Base-by-base conservation (phyloP, 2,329 filamentous ascomycete genomes). In the Colletotrichum sansevieriae region DNA sequence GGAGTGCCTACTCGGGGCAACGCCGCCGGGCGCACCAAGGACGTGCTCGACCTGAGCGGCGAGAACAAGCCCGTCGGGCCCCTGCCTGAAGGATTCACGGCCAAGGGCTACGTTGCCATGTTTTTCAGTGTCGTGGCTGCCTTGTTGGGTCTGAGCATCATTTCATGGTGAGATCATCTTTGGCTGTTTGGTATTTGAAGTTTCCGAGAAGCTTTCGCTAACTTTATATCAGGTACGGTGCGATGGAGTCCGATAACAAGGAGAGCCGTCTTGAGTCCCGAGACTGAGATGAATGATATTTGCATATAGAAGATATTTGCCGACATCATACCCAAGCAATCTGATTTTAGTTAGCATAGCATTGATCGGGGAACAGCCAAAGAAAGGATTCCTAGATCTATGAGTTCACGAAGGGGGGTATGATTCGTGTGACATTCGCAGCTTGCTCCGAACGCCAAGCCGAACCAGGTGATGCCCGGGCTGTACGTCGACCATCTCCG, bases 1-100 rank as follows among this genome's bases (percentile, higher is more conserved):
- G 78, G 78, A n/a, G 76, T 82, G 0, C 80, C 83, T 2, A 82
- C 77, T 0, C 73, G 74, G 6, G 89, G 89, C 4, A 91, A 91
- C 73, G 89, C 89, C 0, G 89, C 87, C 0, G 89, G 83, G 0
- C 90, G 90, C 67, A 87, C 84, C 0, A 72, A 77, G 2, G 75
- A 90, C 61, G 75, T 84, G 10, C 75, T 88, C 3, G 85, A 91
- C 71, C 77, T 88, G 4, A 77, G 43, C 2, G 74, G 74, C n/a
- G 70, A 73, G 68, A 72, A 71, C 35, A 59, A n/a, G 54, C 65
- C 68, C 9, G 39, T 35, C 33, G 60, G 56, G 10, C 65, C 68
- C 15, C 69, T 72, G 57, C 70, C 70, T 1, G 68, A 65, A 13
- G 70, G 70, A 2, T 72, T 72, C 65, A 72, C 70, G 33, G 52